These are phyloP conservation scores for Crotalaria pallida DNA, from an alignment of 306 rosid species.

Conservation along the genomic window DNA sequence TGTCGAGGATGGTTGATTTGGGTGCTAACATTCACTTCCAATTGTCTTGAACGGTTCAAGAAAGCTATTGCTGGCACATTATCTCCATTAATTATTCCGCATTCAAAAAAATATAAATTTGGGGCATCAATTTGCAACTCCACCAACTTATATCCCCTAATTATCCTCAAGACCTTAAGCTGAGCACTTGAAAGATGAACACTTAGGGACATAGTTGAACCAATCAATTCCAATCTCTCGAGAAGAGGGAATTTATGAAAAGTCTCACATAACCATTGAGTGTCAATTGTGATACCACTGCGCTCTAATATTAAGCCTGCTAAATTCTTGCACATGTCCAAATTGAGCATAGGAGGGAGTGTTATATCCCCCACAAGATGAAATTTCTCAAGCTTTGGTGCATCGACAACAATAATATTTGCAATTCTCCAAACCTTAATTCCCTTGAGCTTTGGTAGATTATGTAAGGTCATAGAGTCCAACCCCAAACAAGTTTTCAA, in stretches of 20 bases:
- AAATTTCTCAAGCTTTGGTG: not conserved
- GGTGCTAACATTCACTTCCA: not conserved
- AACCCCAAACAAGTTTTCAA: not conserved
- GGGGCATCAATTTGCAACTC: not conserved
- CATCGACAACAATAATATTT: not conserved
- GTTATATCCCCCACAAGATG: not conserved
- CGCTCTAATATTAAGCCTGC: not conserved
- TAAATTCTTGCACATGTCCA: not conserved
- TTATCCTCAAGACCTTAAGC: not conserved
- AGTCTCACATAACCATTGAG: not conserved
- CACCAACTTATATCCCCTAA: not conserved
- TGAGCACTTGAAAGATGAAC: not conserved
- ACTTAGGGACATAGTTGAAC: not conserved
- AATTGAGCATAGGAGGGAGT: not conserved
- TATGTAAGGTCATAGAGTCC: not conserved
- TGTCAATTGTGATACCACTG: not conserved
- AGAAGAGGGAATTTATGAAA: not conserved
- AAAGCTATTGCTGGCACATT: not conserved
- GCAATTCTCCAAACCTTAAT: not conserved
- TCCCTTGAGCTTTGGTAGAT: not conserved
- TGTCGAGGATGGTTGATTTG: not conserved
- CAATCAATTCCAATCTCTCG: not conserved
- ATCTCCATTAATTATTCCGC: not conserved
- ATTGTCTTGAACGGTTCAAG: not conserved
- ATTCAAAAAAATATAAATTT: no score